A percentile compares a stretch with the other conserved stretches of the same genome.
Conservation (phyloP, 176 grass and related monocot species). For the Melocanna baccifera region DNA sequence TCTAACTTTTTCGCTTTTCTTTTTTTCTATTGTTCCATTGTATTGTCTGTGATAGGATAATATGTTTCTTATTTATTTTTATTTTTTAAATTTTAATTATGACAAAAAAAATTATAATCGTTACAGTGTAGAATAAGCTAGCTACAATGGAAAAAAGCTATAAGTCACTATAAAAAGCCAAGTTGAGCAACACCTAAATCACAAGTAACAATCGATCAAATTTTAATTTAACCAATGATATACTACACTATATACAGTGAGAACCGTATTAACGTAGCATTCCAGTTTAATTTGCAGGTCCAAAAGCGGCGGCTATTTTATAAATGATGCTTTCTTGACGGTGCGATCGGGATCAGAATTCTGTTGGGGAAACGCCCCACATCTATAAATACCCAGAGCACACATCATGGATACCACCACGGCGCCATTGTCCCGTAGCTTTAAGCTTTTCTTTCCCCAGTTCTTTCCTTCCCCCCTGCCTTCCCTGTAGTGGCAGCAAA, state of each 20-base stretch:
- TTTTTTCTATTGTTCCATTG: too few species aligned
- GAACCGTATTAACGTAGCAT: neutral
- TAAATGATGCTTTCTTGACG: neutral
- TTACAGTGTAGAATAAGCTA: too few species aligned
- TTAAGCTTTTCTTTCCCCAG: neutral
- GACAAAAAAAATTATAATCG: too few species aligned
- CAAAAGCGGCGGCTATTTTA: neutral
- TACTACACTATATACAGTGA: neutral
- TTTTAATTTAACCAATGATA: neutral
- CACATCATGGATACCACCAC: neutral
- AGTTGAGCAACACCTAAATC: too few species aligned
- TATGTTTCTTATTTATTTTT: too few species aligned
- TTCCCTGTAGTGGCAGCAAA: constrained; percentile 1
- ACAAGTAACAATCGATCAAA: neutral
- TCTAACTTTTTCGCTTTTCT: too few species aligned
- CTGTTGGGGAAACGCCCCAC: neutral
- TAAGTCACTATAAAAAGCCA: too few species aligned
- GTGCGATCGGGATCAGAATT: too few species aligned
- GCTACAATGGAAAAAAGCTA: too few species aligned
- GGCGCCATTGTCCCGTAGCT: neutral
- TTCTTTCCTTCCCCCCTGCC: neutral
- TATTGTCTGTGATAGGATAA: too few species aligned
- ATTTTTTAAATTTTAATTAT: too few species aligned
- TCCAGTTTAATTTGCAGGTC: neutral
- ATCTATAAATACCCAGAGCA: neutral